A percentile compares a stretch with the other conserved stretches of the same genome.
phyloP scores from a whole-genome alignment of 1,139 yeast genomes.

The Yamadazyma trypodendri region DNA sequence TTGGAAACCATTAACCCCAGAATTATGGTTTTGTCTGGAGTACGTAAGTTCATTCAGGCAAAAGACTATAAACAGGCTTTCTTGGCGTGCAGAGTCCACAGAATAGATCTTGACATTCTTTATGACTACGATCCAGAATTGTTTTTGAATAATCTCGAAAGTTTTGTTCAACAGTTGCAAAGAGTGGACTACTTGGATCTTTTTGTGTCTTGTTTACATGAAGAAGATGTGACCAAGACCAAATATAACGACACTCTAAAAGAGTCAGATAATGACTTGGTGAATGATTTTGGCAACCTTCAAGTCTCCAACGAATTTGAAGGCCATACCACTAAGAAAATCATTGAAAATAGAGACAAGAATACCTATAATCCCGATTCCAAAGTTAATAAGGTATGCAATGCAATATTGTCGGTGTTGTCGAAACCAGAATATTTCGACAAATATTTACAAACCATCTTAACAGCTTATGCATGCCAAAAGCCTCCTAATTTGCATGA shows the following conservation, averaged over 20 bases:
- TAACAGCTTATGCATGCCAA: conserved; percentile 92
- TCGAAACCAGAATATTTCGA: conserved; percentile 50
- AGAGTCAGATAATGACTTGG: conserved; percentile 18
- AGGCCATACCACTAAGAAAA: conserved; percentile 8
- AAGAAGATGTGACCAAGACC: conserved; percentile 81
- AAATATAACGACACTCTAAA: conserved; percentile 74
- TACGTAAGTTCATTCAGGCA: conserved; percentile 63
- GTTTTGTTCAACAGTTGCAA: conserved; percentile 70
- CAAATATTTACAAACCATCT: conserved; percentile 69
- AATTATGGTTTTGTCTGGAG: conserved; percentile 84
- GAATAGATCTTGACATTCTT: conserved; percentile 85
- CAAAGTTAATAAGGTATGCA: conserved; percentile 78
- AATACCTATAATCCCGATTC: conserved; percentile 37
- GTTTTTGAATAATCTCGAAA: conserved; percentile 62
- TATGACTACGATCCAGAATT: conserved; percentile 81
- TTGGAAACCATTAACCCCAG: conserved; percentile 92
- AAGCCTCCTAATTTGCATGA: conserved; percentile 79
- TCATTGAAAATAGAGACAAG: conserved; percentile 32
- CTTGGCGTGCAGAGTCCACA: conserved; percentile 79
- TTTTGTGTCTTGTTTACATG: conserved; percentile 80
- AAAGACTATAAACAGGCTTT: conserved; percentile 71
- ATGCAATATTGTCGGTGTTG: conserved; percentile 61
- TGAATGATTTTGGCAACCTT: conserved; percentile 5
- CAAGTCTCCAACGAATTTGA: conserved; percentile 10
- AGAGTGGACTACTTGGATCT: conserved; percentile 78